Evolutionary conservation across 768 basidiomycete genomes (phyloP).

Genomic region (Collybia mongolica): DNA sequence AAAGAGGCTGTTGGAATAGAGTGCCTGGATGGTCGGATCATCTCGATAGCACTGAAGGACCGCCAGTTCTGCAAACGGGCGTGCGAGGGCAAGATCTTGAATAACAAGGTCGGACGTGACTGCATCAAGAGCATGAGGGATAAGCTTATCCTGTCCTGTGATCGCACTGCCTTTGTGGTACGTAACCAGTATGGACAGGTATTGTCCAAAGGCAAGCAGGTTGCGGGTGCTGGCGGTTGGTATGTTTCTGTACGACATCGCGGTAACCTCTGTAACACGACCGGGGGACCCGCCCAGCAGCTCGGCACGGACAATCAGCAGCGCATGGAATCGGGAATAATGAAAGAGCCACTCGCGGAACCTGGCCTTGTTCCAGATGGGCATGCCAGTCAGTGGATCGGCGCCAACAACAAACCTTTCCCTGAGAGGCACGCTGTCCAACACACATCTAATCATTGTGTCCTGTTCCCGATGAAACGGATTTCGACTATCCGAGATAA

Average conservation of each 20-base stretch:
- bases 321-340: no score
- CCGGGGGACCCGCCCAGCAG: no score
- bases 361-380: conserved; percentile 12
- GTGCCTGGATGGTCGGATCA: background rate
- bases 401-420: background rate
- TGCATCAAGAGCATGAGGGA: conserved; percentile 23
- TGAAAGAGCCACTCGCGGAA: no score
- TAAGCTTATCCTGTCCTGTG: conserved; percentile 17
- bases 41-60: background rate
- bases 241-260: conserved; percentile 10
- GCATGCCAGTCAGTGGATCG: conserved; percentile 10
- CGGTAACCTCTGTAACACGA: background rate
- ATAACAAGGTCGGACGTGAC: conserved; percentile 22
- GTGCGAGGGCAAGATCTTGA: conserved; percentile 20
- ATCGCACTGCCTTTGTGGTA: conserved; percentile 17
- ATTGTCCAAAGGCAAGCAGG: conserved; percentile 13
- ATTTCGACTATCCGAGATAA: conserved; percentile 14
- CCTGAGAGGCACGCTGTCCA: background rate
- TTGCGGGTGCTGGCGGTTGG: conserved; percentile 1
- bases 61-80: conserved; percentile 12
- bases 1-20: conserved; percentile 16
- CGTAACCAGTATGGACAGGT: conserved; percentile 11
- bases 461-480: background rate
- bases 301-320: no score
- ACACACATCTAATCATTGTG: background rate